Percentiles rank a stretch among this genome's conserved stretches.
Evolutionary conservation across 2,329 filamentous ascomycete species (phyloP).

Genomic region (Claviceps africana): DNA sequence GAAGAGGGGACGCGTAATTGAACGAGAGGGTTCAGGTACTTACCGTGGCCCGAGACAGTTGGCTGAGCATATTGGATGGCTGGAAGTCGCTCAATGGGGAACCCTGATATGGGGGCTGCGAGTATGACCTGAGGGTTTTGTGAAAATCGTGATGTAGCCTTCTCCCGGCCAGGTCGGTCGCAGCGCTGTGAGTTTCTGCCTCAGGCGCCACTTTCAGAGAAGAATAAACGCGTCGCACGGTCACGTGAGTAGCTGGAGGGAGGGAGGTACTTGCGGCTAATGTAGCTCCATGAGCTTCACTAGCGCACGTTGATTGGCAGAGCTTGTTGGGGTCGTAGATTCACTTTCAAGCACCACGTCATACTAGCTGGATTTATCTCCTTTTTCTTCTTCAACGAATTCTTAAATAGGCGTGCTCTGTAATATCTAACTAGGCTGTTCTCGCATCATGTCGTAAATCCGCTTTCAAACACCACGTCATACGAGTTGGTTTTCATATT

Average conservation of each 20-base stretch:
- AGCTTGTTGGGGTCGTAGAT: no score
- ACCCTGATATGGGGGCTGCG: conserved; percentile 18
- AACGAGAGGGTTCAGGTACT: conserved; percentile 14
- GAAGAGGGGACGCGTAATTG: conserved; percentile 1
- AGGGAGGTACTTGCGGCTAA: no score
- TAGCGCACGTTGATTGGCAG: no score
- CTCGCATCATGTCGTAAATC: neutral
- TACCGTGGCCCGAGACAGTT: conserved; percentile 43
- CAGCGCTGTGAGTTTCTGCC: conserved; percentile 11
- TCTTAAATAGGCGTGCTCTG: neutral
- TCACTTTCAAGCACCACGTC: no score
- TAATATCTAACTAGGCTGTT: neutral
- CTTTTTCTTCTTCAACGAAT: no score
- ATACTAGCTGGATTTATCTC: no score
- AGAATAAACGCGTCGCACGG: neutral
- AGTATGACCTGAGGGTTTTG: conserved; percentile 27
- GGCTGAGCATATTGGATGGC: conserved; percentile 40
- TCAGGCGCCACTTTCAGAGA: conserved; percentile 9
- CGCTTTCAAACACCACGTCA: neutral
- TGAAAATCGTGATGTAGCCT: conserved; percentile 30
- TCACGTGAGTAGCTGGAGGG: neutral
- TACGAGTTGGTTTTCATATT: neutral
- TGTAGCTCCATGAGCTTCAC: no score
- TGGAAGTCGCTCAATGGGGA: conserved; percentile 33
- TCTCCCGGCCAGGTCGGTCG: conserved; percentile 13